Evolutionary conservation across 179 eudicot genomes (phyloP).

Genomic region (Corrigiola litoralis): DNA sequence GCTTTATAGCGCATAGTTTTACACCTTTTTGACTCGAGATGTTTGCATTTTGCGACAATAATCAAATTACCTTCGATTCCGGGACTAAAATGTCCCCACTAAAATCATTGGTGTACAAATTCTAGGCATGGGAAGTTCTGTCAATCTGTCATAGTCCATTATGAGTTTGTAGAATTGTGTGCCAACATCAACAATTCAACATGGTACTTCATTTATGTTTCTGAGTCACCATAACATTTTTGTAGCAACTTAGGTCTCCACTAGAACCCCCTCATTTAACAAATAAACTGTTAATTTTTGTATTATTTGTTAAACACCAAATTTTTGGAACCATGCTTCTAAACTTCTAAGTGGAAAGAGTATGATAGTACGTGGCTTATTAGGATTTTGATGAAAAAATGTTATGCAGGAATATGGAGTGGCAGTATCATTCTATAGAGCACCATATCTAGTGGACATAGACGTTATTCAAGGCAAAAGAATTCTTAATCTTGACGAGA

Average conservation of each 20-base stretch:
- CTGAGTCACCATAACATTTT: too few species aligned
- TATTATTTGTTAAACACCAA: too few species aligned
- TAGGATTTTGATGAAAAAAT: neutral
- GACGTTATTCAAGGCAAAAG: slow-evolving; percentile 64
- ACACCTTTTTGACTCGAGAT: slow-evolving; percentile 17
- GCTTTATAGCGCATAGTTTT: neutral
- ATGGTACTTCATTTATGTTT: neutral
- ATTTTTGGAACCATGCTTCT: too few species aligned
- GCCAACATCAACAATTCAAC: neutral
- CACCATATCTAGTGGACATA: slow-evolving; percentile 85
- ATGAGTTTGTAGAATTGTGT: slow-evolving; percentile 1
- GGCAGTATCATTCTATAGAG: slow-evolving; percentile 58
- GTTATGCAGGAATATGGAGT: slow-evolving; percentile 70
- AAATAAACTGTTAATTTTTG: too few species aligned
- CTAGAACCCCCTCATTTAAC: too few species aligned
- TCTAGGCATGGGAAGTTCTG: slow-evolving; percentile 1
- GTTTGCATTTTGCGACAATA: slow-evolving; percentile 6
- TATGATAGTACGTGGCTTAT: too few species aligned
- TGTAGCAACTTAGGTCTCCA: too few species aligned
- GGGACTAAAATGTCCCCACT: slow-evolving; percentile 13
- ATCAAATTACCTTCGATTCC: slow-evolving; percentile 16
- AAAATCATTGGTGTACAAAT: neutral
- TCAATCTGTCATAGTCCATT: neutral
- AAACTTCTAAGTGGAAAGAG: too few species aligned
- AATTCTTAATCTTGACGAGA: slow-evolving; percentile 67